Conservation (phyloP, 2,329 filamentous ascomycete species). For the Phaeosphaeriaceae sp. region DNA sequence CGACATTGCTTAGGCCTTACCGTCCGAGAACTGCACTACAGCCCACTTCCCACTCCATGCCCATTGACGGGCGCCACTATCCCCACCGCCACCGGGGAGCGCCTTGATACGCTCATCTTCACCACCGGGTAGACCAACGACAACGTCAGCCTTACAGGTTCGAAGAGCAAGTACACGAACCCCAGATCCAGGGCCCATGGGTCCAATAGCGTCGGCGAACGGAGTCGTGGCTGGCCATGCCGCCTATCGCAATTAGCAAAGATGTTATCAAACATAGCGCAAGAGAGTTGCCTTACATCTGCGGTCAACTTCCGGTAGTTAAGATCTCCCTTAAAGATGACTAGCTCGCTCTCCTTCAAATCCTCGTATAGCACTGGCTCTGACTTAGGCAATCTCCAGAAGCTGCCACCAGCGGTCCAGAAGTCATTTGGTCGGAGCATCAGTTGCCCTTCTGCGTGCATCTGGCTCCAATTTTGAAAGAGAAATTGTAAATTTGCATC, state of each 20-base stretch:
- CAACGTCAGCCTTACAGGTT: slow-evolving; percentile 96
- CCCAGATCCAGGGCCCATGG: slow-evolving; percentile 80
- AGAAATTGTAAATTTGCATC: slow-evolving; percentile 72
- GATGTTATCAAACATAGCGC: not conserved
- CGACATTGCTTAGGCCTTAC: slow-evolving; percentile 54
- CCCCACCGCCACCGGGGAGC: slow-evolving; percentile 72
- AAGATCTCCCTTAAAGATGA: slow-evolving; percentile 96
- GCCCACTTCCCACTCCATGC: slow-evolving; percentile 97
- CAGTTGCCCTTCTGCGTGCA: slow-evolving; percentile 84
- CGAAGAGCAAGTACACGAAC: slow-evolving; percentile 85
- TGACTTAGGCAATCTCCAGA: slow-evolving; percentile 79
- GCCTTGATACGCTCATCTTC: slow-evolving; percentile 80
- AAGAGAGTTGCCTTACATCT: slow-evolving; percentile 68
- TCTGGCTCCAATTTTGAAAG: slow-evolving; percentile 78
- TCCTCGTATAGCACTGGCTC: slow-evolving; percentile 75
- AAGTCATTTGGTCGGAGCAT: slow-evolving; percentile 83
- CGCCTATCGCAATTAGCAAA: slow-evolving; percentile 55
- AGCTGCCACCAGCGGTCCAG: slow-evolving; percentile 89
- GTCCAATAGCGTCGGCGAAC: slow-evolving; percentile 83
- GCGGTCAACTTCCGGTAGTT: slow-evolving; percentile 94
- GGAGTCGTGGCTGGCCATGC: slow-evolving; percentile 87
- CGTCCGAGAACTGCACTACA: slow-evolving; percentile 83
- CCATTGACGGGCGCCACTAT: slow-evolving; percentile 78
- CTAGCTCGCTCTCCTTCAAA: slow-evolving; percentile 80
- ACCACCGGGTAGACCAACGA: slow-evolving; percentile 83